A percentile compares a stretch with the other conserved stretches of the same genome.
Evolutionary conservation across 202 grass and related monocot species (phyloP).

Genomic region (Bolboschoenoplectus hybrid): DNA sequence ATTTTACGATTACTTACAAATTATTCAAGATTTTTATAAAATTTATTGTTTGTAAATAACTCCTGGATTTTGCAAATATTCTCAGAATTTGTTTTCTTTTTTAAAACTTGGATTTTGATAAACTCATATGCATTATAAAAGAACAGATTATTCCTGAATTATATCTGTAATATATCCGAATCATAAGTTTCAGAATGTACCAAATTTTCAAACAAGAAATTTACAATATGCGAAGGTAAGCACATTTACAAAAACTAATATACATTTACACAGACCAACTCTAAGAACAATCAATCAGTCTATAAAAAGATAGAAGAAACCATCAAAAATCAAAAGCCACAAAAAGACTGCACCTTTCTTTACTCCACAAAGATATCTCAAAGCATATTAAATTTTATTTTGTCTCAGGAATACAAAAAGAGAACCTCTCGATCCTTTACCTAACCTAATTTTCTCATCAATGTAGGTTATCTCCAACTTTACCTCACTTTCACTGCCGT

Average conservation of each 20-base stretch:
- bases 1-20: too few species aligned
- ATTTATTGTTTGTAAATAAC: too few species aligned
- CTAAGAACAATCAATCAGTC: constrained; percentile 1
- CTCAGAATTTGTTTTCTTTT: too few species aligned
- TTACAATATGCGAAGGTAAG: background rate
- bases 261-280: background rate
- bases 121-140: too few species aligned
- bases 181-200: too few species aligned
- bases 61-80: too few species aligned
- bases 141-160: too few species aligned
- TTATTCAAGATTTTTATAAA: too few species aligned
- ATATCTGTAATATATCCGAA: too few species aligned
- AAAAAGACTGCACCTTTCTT: background rate
- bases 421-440: constrained; percentile 79
- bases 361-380: background rate
- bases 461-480: constrained; percentile 91
- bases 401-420: constrained; percentile 81
- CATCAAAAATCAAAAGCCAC: background rate
- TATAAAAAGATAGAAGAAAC: background rate
- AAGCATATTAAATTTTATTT: constrained; percentile 35
- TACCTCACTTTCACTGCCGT: constrained; percentile 85
- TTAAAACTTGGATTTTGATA: too few species aligned
- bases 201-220: background rate
- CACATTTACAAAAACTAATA: background rate
- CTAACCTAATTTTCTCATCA: constrained; percentile 82